Conservation (phyloP, 2,329 filamentous ascomycete species). For the Tolypocladium capitatum region DNA sequence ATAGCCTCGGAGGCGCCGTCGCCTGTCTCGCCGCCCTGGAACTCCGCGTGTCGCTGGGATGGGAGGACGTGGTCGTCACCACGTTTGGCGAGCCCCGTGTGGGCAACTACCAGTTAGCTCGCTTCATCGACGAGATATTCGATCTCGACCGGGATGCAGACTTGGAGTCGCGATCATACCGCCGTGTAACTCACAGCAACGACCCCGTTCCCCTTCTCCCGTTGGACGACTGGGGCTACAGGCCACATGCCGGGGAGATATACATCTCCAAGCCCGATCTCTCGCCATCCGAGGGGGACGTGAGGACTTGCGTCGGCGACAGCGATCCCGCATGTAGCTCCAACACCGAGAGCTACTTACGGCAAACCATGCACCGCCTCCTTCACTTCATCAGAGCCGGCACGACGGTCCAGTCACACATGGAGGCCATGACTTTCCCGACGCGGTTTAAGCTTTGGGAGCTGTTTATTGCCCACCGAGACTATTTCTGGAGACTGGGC, state of each 20-base stretch:
- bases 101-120: slow-evolving; percentile 42
- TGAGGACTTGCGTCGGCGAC: slow-evolving; percentile 59
- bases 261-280: slow-evolving; percentile 64
- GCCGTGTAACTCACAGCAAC: slow-evolving; percentile 70
- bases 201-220: slow-evolving; percentile 87
- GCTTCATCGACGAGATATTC: slow-evolving; percentile 42
- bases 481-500: slow-evolving; percentile 93
- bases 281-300: slow-evolving; percentile 52
- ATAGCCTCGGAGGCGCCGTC: slow-evolving; percentile 86
- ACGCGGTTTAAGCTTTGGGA: slow-evolving; percentile 70
- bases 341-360: slow-evolving; percentile 32
- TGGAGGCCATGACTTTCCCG: slow-evolving; percentile 34
- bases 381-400: slow-evolving; percentile 12
- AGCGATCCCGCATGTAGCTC: slow-evolving; percentile 61
- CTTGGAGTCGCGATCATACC: slow-evolving; percentile 36
- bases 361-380: slow-evolving; percentile 12
- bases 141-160: slow-evolving; percentile 21
- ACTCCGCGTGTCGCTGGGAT: slow-evolving; percentile 57
- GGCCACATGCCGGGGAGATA: slow-evolving; percentile 74
- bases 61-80: slow-evolving; percentile 61
- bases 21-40: slow-evolving; percentile 79
- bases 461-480: slow-evolving; percentile 81
- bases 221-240: slow-evolving; percentile 76
- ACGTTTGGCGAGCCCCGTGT: slow-evolving; percentile 82
- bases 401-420: slow-evolving; percentile 10